These are phyloP conservation scores for Rhizophagus prolifer DNA, from an alignment of 192 early-diverging fungal species.

Conservation along the genomic window DNA sequence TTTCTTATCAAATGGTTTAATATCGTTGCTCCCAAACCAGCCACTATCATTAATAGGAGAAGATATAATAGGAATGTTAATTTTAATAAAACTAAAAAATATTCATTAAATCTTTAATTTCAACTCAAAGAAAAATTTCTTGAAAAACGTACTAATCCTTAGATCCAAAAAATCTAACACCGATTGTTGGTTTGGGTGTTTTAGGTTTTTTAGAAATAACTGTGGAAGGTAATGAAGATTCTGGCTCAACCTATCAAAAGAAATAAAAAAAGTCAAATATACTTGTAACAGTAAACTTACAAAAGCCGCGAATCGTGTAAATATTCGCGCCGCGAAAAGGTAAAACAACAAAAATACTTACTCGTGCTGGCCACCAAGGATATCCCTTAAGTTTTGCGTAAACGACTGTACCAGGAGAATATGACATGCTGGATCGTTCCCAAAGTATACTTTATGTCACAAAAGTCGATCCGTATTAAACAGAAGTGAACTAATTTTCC, in stretches of 20 bases:
- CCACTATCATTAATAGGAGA: conserved; percentile 31
- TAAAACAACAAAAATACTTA: conserved; percentile 34
- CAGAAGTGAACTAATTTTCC: background rate
- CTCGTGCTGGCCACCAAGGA: conserved; percentile 65
- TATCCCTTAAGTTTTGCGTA: conserved; percentile 62
- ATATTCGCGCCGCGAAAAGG: background rate
- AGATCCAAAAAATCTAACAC: conserved; percentile 46
- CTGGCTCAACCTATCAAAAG: conserved; percentile 40
- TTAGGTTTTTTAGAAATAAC: conserved; percentile 44
- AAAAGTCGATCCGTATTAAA: background rate
- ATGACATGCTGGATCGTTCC: conserved; percentile 21
- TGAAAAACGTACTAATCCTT: conserved; percentile 46
- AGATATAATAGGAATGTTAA: background rate
- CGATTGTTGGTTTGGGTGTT: conserved; percentile 36
- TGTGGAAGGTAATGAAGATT: conserved; percentile 36
- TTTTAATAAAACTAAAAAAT: background rate
- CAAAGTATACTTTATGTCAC: background rate
- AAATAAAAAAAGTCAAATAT: background rate
- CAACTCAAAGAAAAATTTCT: background rate
- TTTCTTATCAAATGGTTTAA: conserved; percentile 36
- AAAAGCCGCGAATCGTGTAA: no score
- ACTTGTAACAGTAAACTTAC: background rate
- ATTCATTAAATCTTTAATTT: no score
- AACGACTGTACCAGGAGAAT: conserved; percentile 51
- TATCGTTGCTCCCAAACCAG: conserved; percentile 39